A percentile compares a stretch with the other conserved stretches of the same genome.
phyloP scores from a whole-genome alignment of 2,329 filamentous ascomycete genomes.

The Monascus ruber region DNA sequence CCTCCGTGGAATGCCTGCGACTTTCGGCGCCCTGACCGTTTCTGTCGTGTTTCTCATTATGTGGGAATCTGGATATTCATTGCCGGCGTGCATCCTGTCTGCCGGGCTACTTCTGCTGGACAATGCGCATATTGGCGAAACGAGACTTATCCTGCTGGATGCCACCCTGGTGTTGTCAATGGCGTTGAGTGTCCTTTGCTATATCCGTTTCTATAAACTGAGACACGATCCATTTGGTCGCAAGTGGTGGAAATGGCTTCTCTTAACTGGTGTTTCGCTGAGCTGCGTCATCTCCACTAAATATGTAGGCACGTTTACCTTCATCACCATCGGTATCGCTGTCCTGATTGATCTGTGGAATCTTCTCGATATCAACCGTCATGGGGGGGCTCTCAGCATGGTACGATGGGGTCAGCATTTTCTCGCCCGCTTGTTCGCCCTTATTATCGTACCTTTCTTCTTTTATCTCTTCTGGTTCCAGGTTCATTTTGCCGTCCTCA shows the following conservation, averaged over 20 bases:
- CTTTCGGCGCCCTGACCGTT: slow-evolving; percentile 84
- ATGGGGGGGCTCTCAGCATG: slow-evolving; percentile 67
- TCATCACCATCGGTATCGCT: slow-evolving; percentile 90
- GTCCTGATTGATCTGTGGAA: slow-evolving; percentile 94
- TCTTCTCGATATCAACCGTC: slow-evolving; percentile 77
- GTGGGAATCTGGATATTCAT: slow-evolving; percentile 98
- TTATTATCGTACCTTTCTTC: slow-evolving; percentile 86
- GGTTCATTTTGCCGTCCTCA: slow-evolving; percentile 89
- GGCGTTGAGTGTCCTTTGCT: slow-evolving; percentile 85
- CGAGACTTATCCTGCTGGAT: slow-evolving; percentile 85
- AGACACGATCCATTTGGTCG: slow-evolving; percentile 78
- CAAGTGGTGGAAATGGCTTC: slow-evolving; percentile 99
- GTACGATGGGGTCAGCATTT: slow-evolving; percentile 82
- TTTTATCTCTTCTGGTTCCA: slow-evolving; percentile 99
- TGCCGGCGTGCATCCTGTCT: slow-evolving; percentile 82
- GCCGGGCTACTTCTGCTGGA: slow-evolving; percentile 83
- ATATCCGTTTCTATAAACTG: slow-evolving; percentile 96
- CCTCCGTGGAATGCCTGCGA: slow-evolving; percentile 83
- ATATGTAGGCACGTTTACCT: slow-evolving; percentile 93
- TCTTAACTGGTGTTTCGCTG: slow-evolving; percentile 84
- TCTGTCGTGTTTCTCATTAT: slow-evolving; percentile 94
- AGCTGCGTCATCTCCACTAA: slow-evolving; percentile 98
- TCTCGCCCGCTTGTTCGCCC: slow-evolving; percentile 67
- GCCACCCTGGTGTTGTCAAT: slow-evolving; percentile 91
- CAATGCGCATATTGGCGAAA: slow-evolving; percentile 96